phyloP scores from a whole-genome alignment of 2,329 filamentous ascomycete species.

The Paracorniculantispora psalliotae region DNA sequence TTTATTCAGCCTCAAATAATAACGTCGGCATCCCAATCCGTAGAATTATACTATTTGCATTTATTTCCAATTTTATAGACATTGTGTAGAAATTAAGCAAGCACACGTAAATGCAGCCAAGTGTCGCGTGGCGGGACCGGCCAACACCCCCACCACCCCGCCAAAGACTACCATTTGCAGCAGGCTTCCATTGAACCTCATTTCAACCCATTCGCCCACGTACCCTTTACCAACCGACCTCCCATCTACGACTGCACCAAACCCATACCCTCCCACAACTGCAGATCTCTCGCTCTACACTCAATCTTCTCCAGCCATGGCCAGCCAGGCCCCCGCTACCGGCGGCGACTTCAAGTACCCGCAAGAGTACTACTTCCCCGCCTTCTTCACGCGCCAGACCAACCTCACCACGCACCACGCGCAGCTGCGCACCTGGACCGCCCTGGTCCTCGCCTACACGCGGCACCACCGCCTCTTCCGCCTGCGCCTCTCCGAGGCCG shows the following conservation, averaged over 20 bases:
- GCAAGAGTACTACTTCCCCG: conserved; percentile 68
- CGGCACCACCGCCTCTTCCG: conserved; percentile 71
- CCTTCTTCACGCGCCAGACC: conserved; percentile 79
- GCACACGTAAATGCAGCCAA: neutral
- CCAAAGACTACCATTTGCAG: neutral
- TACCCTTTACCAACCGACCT: neutral
- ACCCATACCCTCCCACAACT: neutral
- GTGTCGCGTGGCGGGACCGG: neutral
- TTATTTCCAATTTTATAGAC: too few species aligned
- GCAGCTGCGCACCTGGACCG: conserved; percentile 81
- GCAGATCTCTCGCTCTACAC: neutral
- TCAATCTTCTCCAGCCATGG: neutral
- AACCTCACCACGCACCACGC: conserved; percentile 68
- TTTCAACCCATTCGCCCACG: neutral
- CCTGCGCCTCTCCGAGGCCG: conserved; percentile 58
- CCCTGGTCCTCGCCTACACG: conserved; percentile 79
- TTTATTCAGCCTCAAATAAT: neutral
- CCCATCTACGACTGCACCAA: too few species aligned
- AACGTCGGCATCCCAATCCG: too few species aligned
- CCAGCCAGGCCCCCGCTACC: neutral
- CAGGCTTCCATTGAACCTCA: neutral
- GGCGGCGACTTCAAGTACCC: conserved; percentile 48
- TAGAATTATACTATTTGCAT: too few species aligned
- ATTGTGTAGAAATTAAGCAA: too few species aligned
- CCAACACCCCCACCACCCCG: neutral